A percentile compares a stretch with the other conserved stretches of the same genome.
Conservation (phyloP, 2,329 filamentous ascomycete species). For the Alternaria brassicae region DNA sequence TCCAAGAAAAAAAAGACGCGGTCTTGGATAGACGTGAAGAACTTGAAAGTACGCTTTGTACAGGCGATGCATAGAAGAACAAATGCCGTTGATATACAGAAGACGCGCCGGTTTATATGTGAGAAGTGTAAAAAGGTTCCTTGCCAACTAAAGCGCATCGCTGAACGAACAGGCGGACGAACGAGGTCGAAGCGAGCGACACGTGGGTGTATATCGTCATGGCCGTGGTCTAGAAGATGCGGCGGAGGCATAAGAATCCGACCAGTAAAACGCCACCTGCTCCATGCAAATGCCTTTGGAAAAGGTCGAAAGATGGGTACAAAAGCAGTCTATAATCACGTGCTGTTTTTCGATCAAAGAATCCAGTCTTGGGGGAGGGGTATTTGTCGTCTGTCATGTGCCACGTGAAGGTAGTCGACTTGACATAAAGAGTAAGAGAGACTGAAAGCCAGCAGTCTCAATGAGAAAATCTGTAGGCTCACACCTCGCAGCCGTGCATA, state of each 20-base stretch:
- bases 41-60: conserved; percentile 22
- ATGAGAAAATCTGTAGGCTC: conserved; percentile 11
- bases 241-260: conserved; percentile 16
- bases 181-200: not conserved
- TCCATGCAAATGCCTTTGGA: conserved; percentile 35
- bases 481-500: conserved; percentile 62
- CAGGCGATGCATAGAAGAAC: conserved; percentile 31
- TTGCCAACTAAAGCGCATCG: conserved; percentile 14
- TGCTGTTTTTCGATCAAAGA: conserved; percentile 32
- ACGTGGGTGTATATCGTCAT: not conserved
- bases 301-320: conserved; percentile 14
- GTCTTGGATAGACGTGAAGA: not conserved
- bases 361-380: conserved; percentile 27
- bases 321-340: conserved; percentile 42
- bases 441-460: conserved; percentile 30
- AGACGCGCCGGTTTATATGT: conserved; percentile 18
- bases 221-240: conserved; percentile 1
- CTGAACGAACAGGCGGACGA: not conserved
- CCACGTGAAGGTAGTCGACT: conserved; percentile 37
- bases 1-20: not conserved
- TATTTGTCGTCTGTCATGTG: conserved; percentile 40
- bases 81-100: conserved; percentile 13
- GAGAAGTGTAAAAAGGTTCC: conserved; percentile 9
- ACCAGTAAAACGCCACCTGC: conserved; percentile 25
- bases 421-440: conserved; percentile 26